Conservation (phyloP, 768 basidiomycete species). For the Russula compacta region DNA sequence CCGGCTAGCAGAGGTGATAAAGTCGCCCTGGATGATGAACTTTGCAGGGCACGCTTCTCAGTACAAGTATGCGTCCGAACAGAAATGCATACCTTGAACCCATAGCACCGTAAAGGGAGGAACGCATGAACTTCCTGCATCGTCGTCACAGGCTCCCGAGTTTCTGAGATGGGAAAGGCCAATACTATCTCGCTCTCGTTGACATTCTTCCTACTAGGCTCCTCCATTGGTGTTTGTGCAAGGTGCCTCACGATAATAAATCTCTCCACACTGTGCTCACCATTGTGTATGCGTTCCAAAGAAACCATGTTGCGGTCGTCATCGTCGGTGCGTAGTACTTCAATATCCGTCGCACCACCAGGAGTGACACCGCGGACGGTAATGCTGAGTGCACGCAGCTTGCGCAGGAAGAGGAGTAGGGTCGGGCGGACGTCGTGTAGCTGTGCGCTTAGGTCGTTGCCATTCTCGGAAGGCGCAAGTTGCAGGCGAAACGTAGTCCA, state of each 20-base stretch:
- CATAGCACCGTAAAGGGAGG: conserved; percentile 21
- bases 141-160: conserved; percentile 9
- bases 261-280: neutral
- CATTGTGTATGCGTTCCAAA: neutral
- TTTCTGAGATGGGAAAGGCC: conserved; percentile 22
- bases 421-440: conserved; percentile 18
- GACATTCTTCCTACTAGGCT: conserved; percentile 17
- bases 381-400: conserved; percentile 17
- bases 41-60: conserved; percentile 2
- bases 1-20: conserved; percentile 24
- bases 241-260: conserved; percentile 16
- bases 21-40: conserved; percentile 28
- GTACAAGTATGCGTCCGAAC: neutral
- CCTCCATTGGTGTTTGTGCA: conserved; percentile 6
- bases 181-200: conserved; percentile 21
- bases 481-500: conserved; percentile 24
- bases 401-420: conserved; percentile 23
- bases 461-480: conserved; percentile 10
- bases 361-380: neutral
- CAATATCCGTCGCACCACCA: neutral
- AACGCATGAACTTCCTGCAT: conserved; percentile 23
- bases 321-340: conserved; percentile 4
- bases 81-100: conserved; percentile 21
- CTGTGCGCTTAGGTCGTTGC: conserved; percentile 12
- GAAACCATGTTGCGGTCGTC: neutral